Percentiles rank a stretch among this genome's conserved stretches.
These are phyloP conservation scores for Trypanosomatidae sp. DNA, from an alignment of 208 protist species.

Conservation along the genomic window DNA sequence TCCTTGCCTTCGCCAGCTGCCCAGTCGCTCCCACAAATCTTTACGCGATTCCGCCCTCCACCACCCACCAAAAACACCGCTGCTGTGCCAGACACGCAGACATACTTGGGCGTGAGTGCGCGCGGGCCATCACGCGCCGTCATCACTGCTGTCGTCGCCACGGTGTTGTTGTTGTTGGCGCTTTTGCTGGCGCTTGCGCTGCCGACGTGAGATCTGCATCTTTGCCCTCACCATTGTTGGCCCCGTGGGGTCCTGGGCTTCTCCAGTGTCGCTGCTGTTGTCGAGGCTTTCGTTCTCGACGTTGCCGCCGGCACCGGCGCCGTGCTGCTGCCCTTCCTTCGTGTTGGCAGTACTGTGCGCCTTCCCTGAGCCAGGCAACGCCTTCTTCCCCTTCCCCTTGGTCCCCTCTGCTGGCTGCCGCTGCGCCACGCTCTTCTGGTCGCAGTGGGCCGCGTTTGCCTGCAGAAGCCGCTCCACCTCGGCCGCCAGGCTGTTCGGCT, in stretches of 20 bases:
- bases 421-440: not conserved
- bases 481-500: conserved; percentile 4
- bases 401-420: not conserved
- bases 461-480: conserved; percentile 16
- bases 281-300: not conserved
- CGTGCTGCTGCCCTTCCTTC: not conserved
- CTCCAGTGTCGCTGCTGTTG: conserved; percentile 1
- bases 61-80: not conserved
- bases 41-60: not conserved
- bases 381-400: not conserved
- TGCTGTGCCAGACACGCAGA: not conserved
- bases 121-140: not conserved
- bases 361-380: not conserved
- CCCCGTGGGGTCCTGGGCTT: not conserved
- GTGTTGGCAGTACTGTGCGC: not conserved
- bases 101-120: not conserved
- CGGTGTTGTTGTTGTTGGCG: conserved; percentile 22
- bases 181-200: conserved; percentile 40
- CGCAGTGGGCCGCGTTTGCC: conserved; percentile 6
- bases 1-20: no score
- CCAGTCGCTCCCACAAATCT: no score
- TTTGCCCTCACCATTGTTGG: not conserved
- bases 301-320: not conserved
- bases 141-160: not conserved
- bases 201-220: conserved; percentile 21